Evolutionary conservation across 176 grass and related monocot species (phyloP), one percentile per base, ranked within the genome.

Genomic region (Eragrostis curvula): DNA sequence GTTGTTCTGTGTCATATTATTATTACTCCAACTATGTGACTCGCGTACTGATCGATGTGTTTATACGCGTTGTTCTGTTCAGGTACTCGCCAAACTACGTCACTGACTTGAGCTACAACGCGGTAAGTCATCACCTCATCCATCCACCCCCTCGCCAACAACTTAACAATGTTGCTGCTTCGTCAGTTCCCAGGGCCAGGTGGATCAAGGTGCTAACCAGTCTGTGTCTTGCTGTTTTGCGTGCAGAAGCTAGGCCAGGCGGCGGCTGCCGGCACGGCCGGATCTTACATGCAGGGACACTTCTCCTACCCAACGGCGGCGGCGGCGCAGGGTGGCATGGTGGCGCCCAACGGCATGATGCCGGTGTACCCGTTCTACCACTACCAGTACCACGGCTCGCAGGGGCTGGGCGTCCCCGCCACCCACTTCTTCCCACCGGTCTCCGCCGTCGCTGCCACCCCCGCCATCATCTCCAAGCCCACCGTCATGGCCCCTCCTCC

Each of bases 1-100:
- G 39, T 30, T 57, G 36, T 62, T 58, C 46, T 78, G 27, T 80
- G 28, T 20, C 7, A 15, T 25, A 12, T 28, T 64, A 2, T 27
- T 47, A 9, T 23, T 16, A 2, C 32, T 36, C 32, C 32, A 23
- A 15, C 52, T 49, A 62, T 21, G 32, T 18, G 41, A 10, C 78
- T 6, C 10, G 53, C 17, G 59, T 44, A 70, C 71, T 60, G 43
- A 70, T 28, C 24, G 77, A 76, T 23, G 11, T 55, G 63, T 48
- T 5, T n/a, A n/a, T n/a, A 40, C 12, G 46, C 30, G 39, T 30
- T 57, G 36, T 62, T 58, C 46, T 78, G 27, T 80, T 42, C 84
- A 96, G 96, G 85, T 99, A 94, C 79, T 87, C 91, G 12, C 96
- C 96, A 0, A 91, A 87, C 70, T 99, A 96, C 89, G 83, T 99